Conservation (phyloP, 2,329 filamentous ascomycete genomes). For the Ampelomyces quisqualis region DNA sequence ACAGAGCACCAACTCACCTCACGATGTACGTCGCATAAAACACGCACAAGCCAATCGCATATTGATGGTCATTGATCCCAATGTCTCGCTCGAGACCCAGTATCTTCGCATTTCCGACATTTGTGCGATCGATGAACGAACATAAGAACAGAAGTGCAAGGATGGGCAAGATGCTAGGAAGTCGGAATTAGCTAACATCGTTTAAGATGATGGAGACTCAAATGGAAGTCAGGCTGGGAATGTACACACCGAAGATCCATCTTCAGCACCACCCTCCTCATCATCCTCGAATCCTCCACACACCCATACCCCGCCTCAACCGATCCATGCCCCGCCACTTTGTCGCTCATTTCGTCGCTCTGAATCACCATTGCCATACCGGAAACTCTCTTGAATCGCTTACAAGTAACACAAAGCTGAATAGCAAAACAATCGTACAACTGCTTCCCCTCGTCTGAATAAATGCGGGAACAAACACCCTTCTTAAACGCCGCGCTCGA, state of each 20-base stretch:
- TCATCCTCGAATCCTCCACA: conserved; percentile 12
- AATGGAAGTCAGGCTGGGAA: conserved; percentile 1
- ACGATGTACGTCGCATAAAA: conserved; percentile 67
- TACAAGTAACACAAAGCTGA: neutral
- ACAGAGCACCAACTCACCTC: conserved; percentile 45
- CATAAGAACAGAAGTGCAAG: conserved; percentile 66
- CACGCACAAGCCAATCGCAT: conserved; percentile 63
- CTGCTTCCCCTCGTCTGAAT: too few relatives aligned
- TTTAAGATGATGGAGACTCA: too few relatives aligned
- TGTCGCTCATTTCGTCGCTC: too few relatives aligned
- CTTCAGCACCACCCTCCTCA: conserved; percentile 52
- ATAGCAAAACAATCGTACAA: too few relatives aligned
- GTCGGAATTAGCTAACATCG: neutral
- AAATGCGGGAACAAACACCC: too few relatives aligned
- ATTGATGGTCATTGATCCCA: conserved; percentile 60
- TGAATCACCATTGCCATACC: too few relatives aligned
- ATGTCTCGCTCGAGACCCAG: conserved; percentile 60
- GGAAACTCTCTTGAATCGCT: too few relatives aligned
- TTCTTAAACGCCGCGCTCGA: too few relatives aligned
- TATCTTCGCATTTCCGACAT: conserved; percentile 70
- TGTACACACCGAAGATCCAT: conserved; percentile 54
- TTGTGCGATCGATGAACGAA: conserved; percentile 68
- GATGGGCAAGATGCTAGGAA: conserved; percentile 56
- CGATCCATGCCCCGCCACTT: conserved; percentile 22
- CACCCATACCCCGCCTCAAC: conserved; percentile 18